Conservation (phyloP, 2,329 filamentous ascomycete genomes). For the Decorospora gaudefroyi region DNA sequence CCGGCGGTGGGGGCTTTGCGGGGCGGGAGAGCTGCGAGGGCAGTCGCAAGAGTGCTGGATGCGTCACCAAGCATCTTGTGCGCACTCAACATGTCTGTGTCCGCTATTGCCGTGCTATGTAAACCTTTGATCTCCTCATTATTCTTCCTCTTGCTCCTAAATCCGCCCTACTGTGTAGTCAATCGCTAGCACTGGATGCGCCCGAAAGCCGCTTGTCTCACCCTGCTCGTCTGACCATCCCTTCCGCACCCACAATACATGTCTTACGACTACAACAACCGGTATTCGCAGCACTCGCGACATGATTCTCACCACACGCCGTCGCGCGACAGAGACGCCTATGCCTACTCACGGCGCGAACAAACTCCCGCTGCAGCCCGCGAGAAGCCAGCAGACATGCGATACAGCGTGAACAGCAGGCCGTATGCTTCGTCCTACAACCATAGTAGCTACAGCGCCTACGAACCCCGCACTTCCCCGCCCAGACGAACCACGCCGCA, state of each 20-base stretch:
- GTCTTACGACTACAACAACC: slow-evolving; percentile 37
- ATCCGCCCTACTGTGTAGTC: slow-evolving; percentile 11
- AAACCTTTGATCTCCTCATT: slow-evolving; percentile 6
- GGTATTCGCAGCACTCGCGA: slow-evolving; percentile 26
- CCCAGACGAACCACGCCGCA: slow-evolving; percentile 23
- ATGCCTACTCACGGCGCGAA: slow-evolving; percentile 27
- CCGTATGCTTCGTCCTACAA: slow-evolving; percentile 34
- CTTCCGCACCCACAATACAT: slow-evolving; percentile 17
- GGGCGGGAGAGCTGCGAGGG: slow-evolving; percentile 9
- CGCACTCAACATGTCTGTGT: slow-evolving; percentile 19
- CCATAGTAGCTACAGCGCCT: slow-evolving; percentile 22
- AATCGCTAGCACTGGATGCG: slow-evolving; percentile 5
- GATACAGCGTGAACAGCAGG: slow-evolving; percentile 24
- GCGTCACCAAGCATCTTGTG: slow-evolving; percentile 18
- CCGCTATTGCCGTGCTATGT: slow-evolving; percentile 12
- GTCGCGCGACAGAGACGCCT: slow-evolving; percentile 32
- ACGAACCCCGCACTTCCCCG: slow-evolving; percentile 42
- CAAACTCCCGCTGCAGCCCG: slow-evolving; percentile 22
- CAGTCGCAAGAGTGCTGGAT: slow-evolving; percentile 13
- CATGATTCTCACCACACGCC: slow-evolving; percentile 33
- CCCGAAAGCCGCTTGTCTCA: slow-evolving; percentile 9
- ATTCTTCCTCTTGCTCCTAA: slow-evolving; percentile 3
- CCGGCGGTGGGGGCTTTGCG: slow-evolving; percentile 6
- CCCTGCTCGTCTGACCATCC: slow-evolving; percentile 18
- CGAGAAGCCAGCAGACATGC: slow-evolving; percentile 32